Percentiles rank a stretch among this genome's conserved stretches.
These are phyloP conservation scores for Mucor lusitanicus DNA, from an alignment of 371 early-diverging fungal genomes.

Conservation along the genomic window DNA sequence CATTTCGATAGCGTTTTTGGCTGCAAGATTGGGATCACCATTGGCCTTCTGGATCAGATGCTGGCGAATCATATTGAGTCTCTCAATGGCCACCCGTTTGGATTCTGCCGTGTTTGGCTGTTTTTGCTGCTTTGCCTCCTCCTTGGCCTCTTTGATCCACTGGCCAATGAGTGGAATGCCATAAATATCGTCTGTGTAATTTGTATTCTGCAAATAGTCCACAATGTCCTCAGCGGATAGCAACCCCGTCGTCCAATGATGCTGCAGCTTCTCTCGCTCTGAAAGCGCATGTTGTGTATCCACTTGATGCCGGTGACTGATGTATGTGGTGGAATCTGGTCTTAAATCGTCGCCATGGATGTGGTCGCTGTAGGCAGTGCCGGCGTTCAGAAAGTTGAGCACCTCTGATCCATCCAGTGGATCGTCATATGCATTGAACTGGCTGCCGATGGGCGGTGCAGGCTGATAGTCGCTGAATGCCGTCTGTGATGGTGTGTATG, in stretches of 20 bases:
- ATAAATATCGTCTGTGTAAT: constrained; percentile 45
- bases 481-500: not conserved
- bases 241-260: constrained; percentile 15
- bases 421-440: not conserved
- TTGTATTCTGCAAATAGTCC: constrained; percentile 30
- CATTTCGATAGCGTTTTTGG: constrained; percentile 25
- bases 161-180: constrained; percentile 33
- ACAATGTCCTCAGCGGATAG: constrained; percentile 41
- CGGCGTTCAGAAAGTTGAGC: constrained; percentile 26
- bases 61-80: constrained; percentile 43
- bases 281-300: constrained; percentile 39
- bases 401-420: constrained; percentile 37
- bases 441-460: not conserved
- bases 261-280: constrained; percentile 19
- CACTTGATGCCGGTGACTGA: constrained; percentile 33
- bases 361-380: constrained; percentile 30
- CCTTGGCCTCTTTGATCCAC: constrained; percentile 36
- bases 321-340: constrained; percentile 25
- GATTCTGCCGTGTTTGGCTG: not conserved
- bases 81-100: constrained; percentile 24
- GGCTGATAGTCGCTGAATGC: not conserved
- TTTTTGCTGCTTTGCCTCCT: constrained; percentile 20
- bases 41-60: constrained; percentile 34
- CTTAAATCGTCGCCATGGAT: constrained; percentile 37
- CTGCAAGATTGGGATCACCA: constrained; percentile 28